Evolutionary conservation across 2,329 filamentous ascomycete genomes (phyloP).

Genomic region (Aspergillaceae sp.): DNA sequence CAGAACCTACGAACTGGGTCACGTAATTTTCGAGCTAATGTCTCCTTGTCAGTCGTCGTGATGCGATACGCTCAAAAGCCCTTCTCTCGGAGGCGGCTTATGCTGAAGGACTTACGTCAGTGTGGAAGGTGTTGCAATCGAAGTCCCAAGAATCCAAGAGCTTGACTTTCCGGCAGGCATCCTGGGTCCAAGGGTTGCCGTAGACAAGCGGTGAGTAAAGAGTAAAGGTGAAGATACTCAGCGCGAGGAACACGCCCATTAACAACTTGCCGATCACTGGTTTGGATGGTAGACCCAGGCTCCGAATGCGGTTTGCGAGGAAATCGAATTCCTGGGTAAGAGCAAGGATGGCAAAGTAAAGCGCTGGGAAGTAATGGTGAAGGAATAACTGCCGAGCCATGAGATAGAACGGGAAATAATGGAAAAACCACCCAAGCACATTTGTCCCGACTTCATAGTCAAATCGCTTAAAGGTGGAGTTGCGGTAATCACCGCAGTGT

Average conservation of each 20-base stretch:
- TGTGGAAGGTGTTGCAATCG: slow-evolving; percentile 91
- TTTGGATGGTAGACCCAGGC: slow-evolving; percentile 58
- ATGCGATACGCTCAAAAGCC: slow-evolving; percentile 10
- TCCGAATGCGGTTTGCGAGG: slow-evolving; percentile 60
- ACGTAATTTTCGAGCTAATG: slow-evolving; percentile 34
- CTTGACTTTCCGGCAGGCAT: slow-evolving; percentile 78
- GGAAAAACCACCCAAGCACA: slow-evolving; percentile 89
- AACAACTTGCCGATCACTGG: slow-evolving; percentile 67
- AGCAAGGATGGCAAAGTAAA: slow-evolving; percentile 88
- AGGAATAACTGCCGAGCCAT: slow-evolving; percentile 98
- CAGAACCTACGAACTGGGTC: slow-evolving; percentile 19
- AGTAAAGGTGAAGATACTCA: slow-evolving; percentile 67
- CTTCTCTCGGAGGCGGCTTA: slow-evolving; percentile 24
- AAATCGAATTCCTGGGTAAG: slow-evolving; percentile 89
- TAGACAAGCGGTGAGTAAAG: slow-evolving; percentile 87
- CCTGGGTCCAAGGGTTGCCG: slow-evolving; percentile 87
- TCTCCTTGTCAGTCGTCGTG: slow-evolving; percentile 18
- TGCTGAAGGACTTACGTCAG: slow-evolving; percentile 60
- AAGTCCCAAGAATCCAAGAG: slow-evolving; percentile 88
- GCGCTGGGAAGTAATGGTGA: slow-evolving; percentile 94
- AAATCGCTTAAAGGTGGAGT: slow-evolving; percentile 83
- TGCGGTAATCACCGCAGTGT: slow-evolving; percentile 76
- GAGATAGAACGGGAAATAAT: slow-evolving; percentile 98
- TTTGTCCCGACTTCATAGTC: slow-evolving; percentile 92
- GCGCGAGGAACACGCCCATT: slow-evolving; percentile 62